These are phyloP conservation scores for Marsdenia floribunda DNA, from an alignment of 257 asterid genomes.

Conservation along the genomic window DNA sequence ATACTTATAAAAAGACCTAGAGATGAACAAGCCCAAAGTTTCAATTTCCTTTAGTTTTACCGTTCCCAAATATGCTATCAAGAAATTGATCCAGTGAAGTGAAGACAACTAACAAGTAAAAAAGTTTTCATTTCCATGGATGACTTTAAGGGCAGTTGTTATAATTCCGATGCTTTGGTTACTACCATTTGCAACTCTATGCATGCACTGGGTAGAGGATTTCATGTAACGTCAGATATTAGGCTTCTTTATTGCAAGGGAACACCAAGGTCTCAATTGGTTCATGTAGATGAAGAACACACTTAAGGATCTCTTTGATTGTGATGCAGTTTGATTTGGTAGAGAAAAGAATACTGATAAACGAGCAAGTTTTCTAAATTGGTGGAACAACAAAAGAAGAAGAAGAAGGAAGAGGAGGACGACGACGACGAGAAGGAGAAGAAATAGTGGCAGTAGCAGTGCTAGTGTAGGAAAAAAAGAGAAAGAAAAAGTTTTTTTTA, in stretches of 20 bases:
- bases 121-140: constrained; percentile 8
- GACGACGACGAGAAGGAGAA: no score
- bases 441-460: no score
- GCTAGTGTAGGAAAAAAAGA: no score
- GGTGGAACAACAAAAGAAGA: no score
- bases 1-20: neutral
- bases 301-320: no score
- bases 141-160: constrained; percentile 5
- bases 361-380: no score
- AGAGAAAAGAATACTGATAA: no score
- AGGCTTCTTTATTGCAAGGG: constrained; percentile 95
- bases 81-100: neutral
- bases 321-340: no score
- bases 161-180: constrained; percentile 43
- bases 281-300: constrained; percentile 62
- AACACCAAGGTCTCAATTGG: constrained; percentile 71
- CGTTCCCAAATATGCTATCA: constrained; percentile 17
- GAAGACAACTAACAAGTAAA: neutral
- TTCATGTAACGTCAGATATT: constrained; percentile 95
- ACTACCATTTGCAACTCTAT: constrained; percentile 83
- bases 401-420: no score
- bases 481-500: no score
- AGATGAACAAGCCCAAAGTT: constrained; percentile 12
- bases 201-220: constrained; percentile 96
- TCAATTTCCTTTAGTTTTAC: constrained; percentile 11